phyloP scores from a whole-genome alignment of 2,329 filamentous ascomycete genomes.

The Coleophoma crateriformis region DNA sequence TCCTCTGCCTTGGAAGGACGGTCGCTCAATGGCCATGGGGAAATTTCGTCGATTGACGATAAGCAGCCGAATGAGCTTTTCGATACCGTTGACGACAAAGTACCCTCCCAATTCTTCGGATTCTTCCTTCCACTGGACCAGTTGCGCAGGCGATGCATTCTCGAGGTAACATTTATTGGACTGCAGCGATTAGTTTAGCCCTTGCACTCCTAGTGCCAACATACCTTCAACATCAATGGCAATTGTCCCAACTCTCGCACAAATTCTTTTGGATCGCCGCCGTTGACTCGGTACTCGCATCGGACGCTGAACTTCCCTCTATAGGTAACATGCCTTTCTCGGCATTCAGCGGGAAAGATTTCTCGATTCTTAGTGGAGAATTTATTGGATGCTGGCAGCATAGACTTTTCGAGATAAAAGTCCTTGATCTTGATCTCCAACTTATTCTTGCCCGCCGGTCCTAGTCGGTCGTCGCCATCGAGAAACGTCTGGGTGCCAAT shows the following conservation, averaged over 20 bases:
- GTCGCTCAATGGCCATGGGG: constrained; percentile 87
- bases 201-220: constrained; percentile 3
- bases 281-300: constrained; percentile 82
- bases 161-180: constrained; percentile 90
- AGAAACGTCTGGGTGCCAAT: constrained; percentile 87
- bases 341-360: constrained; percentile 86
- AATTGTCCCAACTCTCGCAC: constrained; percentile 82
- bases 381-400: constrained; percentile 78
- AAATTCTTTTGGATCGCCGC: constrained; percentile 77
- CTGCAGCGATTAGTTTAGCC: constrained; percentile 35
- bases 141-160: constrained; percentile 72
- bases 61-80: constrained; percentile 92
- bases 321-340: constrained; percentile 90
- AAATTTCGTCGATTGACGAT: constrained; percentile 89
- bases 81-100: constrained; percentile 95
- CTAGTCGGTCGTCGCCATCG: constrained; percentile 67
- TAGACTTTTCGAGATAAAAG: constrained; percentile 76
- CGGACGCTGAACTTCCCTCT: constrained; percentile 78
- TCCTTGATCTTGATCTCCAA: constrained; percentile 75
- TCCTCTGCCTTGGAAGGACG: constrained; percentile 84
- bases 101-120: constrained; percentile 95
- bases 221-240: constrained; percentile 87
- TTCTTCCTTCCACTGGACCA: constrained; percentile 88
- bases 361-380: constrained; percentile 72
- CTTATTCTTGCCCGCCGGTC: constrained; percentile 60